Conservation (phyloP, 2,329 filamentous ascomycete species). For the Aspergillus sp. region DNA sequence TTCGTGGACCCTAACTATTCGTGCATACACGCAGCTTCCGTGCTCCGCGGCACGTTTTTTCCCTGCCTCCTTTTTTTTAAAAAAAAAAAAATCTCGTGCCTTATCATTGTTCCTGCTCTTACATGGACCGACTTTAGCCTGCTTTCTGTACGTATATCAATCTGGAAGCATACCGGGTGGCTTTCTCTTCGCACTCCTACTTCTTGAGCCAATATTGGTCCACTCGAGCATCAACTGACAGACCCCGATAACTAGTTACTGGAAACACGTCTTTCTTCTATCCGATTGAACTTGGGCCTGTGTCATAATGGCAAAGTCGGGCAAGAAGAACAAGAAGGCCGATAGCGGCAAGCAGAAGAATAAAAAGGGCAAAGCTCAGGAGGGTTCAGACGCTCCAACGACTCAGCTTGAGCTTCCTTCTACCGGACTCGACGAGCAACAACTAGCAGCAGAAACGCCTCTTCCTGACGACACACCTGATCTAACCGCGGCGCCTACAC, state of each 20-base stretch:
- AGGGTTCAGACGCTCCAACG: conserved; percentile 27
- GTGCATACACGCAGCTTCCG: conserved; percentile 23
- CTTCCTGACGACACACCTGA: conserved; percentile 7
- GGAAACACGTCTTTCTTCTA: conserved; percentile 32
- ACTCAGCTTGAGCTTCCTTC: conserved; percentile 23
- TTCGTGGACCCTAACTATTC: conserved; percentile 36
- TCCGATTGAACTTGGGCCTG: conserved; percentile 30
- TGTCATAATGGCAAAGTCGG: conserved; percentile 31
- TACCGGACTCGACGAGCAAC: conserved; percentile 23
- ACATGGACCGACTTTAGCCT: conserved; percentile 19
- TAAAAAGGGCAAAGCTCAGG: conserved; percentile 36
- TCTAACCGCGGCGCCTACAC: neutral
- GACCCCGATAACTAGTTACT: conserved; percentile 25
- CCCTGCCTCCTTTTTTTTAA: conserved; percentile 14
- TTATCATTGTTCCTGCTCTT: conserved; percentile 19
- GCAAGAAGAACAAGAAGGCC: conserved; percentile 32
- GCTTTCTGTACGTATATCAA: conserved; percentile 20
- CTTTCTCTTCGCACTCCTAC: conserved; percentile 27
- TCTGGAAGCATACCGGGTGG: conserved; percentile 34
- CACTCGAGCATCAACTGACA: conserved; percentile 30
- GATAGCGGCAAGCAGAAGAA: conserved; percentile 28
- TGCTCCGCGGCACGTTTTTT: conserved; percentile 13
- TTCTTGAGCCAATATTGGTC: conserved; percentile 27
- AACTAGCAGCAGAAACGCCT: conserved; percentile 10
- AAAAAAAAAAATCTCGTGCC: conserved; percentile 15